Conservation (phyloP, 1,284 basidiomycete species). For the Cryptococcus sp. region DNA sequence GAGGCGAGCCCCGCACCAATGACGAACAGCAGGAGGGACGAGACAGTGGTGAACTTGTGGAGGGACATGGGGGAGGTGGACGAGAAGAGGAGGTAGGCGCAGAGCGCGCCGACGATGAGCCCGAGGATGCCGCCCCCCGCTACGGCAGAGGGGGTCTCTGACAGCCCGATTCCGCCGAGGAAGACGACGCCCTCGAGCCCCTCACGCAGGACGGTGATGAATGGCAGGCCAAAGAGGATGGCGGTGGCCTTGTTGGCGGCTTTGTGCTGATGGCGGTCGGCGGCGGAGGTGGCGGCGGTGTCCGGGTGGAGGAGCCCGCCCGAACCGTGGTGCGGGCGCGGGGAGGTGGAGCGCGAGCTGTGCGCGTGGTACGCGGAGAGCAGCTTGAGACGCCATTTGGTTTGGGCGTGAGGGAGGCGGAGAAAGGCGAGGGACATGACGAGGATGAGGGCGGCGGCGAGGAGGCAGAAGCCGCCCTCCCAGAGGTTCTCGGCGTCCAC, state of each 20-base stretch:
- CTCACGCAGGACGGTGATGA: slow-evolving; percentile 84
- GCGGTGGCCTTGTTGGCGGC: slow-evolving; percentile 21
- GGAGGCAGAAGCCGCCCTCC: slow-evolving; percentile 68
- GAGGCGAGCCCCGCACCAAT: slow-evolving; percentile 85
- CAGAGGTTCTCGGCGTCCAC: slow-evolving; percentile 61
- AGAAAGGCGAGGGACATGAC: slow-evolving; percentile 72
- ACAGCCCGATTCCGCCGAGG: slow-evolving; percentile 65
- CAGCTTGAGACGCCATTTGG: slow-evolving; percentile 83
- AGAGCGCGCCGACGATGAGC: slow-evolving; percentile 62
- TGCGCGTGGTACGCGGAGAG: slow-evolving; percentile 63
- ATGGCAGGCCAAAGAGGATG: slow-evolving; percentile 75
- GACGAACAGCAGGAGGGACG: slow-evolving; percentile 78
- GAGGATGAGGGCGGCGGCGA: slow-evolving; percentile 56
- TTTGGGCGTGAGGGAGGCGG: slow-evolving; percentile 70
- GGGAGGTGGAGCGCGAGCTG: slow-evolving; percentile 7
- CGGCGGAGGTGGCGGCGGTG: background rate
- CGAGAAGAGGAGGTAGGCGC: slow-evolving; percentile 34
- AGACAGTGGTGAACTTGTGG: slow-evolving; percentile 70
- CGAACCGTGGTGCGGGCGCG: slow-evolving; percentile 7
- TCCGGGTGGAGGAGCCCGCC: slow-evolving; percentile 3
- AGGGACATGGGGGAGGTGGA: slow-evolving; percentile 51
- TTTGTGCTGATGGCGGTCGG: slow-evolving; percentile 6
- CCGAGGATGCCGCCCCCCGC: slow-evolving; percentile 62
- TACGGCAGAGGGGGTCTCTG: slow-evolving; percentile 21
- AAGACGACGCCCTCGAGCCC: slow-evolving; percentile 87